Evolutionary conservation across 192 early-diverging fungal genomes (phyloP).

Genomic region (Umbelopsis sp.): DNA sequence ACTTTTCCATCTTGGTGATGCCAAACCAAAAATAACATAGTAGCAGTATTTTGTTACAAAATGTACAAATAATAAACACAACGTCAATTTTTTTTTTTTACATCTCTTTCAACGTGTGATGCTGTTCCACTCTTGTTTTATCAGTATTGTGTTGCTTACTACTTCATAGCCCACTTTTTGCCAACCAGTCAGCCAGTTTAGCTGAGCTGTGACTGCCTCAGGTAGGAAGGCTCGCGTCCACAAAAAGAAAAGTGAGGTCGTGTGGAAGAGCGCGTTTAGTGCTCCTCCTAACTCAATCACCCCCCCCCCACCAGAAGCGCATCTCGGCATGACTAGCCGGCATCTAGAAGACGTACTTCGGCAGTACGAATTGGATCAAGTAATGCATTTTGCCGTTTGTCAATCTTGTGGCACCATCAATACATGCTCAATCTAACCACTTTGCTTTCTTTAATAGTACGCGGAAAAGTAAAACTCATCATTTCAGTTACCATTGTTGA

Average conservation of each 20-base stretch:
- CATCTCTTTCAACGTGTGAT: no score
- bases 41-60: no score
- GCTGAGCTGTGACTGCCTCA: no score
- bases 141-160: no score
- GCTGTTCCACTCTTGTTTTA: no score
- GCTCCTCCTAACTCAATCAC: neutral
- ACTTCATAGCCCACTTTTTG: no score
- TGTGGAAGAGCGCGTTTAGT: neutral
- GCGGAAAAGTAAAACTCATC: neutral
- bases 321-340: neutral
- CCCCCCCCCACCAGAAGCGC: neutral
- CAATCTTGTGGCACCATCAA: neutral
- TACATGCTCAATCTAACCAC: neutral
- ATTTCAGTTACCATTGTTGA: neutral
- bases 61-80: no score
- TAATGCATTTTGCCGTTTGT: neutral
- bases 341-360: conserved; percentile 17
- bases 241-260: neutral
- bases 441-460: neutral
- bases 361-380: conserved; percentile 12
- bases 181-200: no score
- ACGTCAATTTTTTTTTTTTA: no score
- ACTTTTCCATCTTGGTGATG: no score
- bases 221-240: neutral
- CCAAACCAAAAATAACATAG: no score